phyloP scores from a whole-genome alignment of 2,329 filamentous ascomycete species.

The Hypoxylon sp. region DNA sequence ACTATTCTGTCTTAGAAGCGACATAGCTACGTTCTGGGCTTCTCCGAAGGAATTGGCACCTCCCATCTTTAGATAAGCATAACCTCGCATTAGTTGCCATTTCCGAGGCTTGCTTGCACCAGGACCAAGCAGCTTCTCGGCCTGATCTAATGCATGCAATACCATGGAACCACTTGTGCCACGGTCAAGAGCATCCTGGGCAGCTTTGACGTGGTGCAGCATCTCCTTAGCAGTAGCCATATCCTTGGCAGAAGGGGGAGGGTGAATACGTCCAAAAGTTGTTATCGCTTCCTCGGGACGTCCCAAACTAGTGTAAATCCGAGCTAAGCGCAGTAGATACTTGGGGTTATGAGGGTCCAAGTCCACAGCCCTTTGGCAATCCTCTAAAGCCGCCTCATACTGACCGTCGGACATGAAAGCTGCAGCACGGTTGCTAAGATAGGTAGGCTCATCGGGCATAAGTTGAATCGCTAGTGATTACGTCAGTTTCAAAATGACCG shows the following conservation, averaged over 20 bases:
- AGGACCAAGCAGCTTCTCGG: constrained; percentile 82
- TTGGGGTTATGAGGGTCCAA: constrained; percentile 90
- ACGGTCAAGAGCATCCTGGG: constrained; percentile 80
- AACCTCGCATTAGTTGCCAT: constrained; percentile 93
- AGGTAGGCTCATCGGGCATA: constrained; percentile 87
- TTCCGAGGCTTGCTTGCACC: constrained; percentile 87
- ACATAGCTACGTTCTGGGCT: constrained; percentile 93
- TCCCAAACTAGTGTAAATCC: constrained; percentile 90
- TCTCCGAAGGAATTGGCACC: constrained; percentile 90
- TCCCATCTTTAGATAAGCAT: constrained; percentile 94
- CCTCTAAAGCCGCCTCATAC: constrained; percentile 85
- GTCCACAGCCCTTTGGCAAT: constrained; percentile 85
- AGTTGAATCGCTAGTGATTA: constrained; percentile 83
- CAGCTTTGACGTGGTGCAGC: constrained; percentile 84
- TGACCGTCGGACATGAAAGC: constrained; percentile 91
- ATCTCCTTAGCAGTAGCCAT: constrained; percentile 86
- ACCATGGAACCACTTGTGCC: constrained; percentile 92
- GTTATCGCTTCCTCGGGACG: constrained; percentile 88
- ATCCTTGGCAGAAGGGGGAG: constrained; percentile 87
- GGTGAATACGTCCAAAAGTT: constrained; percentile 84
- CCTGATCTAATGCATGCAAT: constrained; percentile 90
- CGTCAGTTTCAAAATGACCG: constrained; percentile 23
- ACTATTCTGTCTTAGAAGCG: constrained; percentile 85
- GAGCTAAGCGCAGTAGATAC: constrained; percentile 87
- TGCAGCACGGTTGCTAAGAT: constrained; percentile 94